A percentile compares a stretch with the other conserved stretches of the same genome.
Evolutionary conservation across 2,329 filamentous ascomycete genomes (phyloP).

Genomic region (Chaetomiaceae sp.): DNA sequence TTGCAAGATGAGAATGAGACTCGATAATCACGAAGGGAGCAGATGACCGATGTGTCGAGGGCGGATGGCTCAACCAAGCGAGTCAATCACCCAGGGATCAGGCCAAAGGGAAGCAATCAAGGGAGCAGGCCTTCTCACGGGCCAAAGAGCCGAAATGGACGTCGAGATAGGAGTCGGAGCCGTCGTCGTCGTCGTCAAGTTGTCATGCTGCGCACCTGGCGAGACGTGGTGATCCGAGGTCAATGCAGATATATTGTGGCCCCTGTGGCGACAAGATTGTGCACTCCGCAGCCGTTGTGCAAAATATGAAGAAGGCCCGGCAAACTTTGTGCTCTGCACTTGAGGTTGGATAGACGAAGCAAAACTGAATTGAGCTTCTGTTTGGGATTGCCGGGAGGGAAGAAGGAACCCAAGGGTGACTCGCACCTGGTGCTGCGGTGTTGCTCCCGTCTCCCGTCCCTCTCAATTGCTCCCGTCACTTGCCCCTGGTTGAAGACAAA

Average conservation of each 20-base stretch:
- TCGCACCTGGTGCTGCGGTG: background rate
- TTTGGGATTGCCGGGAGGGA: background rate
- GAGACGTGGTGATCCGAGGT: constrained; percentile 15
- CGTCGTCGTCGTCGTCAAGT: background rate
- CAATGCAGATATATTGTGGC: constrained; percentile 12
- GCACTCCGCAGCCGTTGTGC: too few relatives aligned
- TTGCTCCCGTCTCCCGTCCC: constrained; percentile 9
- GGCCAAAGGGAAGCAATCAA: background rate
- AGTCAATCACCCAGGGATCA: constrained; percentile 5
- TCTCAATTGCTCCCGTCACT: constrained; percentile 1
- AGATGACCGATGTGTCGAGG: background rate
- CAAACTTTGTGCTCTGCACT: constrained; percentile 11
- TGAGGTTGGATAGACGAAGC: background rate
- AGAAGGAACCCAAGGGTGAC: background rate
- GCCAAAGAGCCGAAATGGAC: background rate
- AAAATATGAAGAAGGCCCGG: background rate
- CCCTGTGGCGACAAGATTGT: background rate
- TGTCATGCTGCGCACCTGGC: constrained; percentile 2
- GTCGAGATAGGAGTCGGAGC: background rate
- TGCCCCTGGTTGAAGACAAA: background rate
- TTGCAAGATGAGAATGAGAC: background rate
- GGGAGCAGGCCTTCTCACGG: background rate
- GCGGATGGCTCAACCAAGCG: background rate
- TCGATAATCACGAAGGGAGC: background rate
- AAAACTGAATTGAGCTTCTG: background rate